Conservation (phyloP, 2,329 filamentous ascomycete genomes). For the Cadophora luteo-olivacea region DNA sequence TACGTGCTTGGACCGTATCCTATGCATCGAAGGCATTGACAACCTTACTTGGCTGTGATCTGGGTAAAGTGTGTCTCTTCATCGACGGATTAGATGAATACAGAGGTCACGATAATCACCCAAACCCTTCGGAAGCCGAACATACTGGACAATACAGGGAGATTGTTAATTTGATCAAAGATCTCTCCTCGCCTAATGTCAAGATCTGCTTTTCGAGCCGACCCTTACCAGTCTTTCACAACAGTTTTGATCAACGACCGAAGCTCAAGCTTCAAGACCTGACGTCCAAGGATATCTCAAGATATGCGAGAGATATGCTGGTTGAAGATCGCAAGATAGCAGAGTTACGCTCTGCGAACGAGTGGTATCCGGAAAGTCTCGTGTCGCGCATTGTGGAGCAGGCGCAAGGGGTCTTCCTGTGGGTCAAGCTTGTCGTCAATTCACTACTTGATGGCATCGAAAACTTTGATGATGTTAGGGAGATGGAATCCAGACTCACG, state of each 20-base stretch:
- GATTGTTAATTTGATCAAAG: not conserved
- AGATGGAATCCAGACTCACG: too few relatives aligned
- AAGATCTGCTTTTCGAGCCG: constrained; percentile 21
- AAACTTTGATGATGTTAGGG: not conserved
- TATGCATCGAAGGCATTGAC: not conserved
- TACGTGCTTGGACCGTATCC: not conserved
- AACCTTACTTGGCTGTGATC: not conserved
- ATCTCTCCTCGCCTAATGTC: not conserved
- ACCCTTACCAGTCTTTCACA: constrained; percentile 8
- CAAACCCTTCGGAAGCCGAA: not conserved
- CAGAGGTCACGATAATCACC: not conserved
- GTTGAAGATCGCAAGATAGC: too few relatives aligned
- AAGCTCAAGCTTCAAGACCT: constrained; percentile 16
- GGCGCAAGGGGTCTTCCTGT: not conserved
- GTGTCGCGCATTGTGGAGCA: not conserved
- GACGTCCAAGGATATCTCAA: constrained; percentile 9
- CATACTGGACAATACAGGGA: not conserved
- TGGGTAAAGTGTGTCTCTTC: not conserved
- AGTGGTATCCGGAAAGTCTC: too few relatives aligned
- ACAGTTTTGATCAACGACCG: not conserved
- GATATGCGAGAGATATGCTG: too few relatives aligned
- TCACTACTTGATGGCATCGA: not conserved
- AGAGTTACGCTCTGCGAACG: too few relatives aligned
- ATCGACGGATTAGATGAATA: constrained; percentile 18
- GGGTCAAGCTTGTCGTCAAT: not conserved